Evolutionary conservation across 352 stramenopile genomes (phyloP).

Genomic region (Phytophthora fragariaefolia): DNA sequence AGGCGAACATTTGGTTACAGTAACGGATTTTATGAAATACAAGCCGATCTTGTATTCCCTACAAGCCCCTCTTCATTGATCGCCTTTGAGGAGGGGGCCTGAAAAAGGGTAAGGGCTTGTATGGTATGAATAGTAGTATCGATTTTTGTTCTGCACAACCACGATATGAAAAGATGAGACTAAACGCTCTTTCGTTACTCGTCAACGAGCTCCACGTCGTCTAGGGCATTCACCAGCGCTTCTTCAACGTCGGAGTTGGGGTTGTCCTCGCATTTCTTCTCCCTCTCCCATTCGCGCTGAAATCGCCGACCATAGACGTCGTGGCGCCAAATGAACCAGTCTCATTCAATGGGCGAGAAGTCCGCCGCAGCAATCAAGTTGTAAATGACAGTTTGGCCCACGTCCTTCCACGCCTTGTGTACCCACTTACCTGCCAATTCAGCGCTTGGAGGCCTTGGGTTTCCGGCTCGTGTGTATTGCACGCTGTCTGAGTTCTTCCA

Average conservation of each 20-base stretch:
- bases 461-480: too few relatives aligned
- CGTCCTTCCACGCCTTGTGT: too few relatives aligned
- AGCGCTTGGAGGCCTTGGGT: too few relatives aligned
- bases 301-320: neutral
- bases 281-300: neutral
- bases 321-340: neutral
- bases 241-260: neutral
- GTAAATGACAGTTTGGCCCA: too few relatives aligned
- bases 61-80: neutral
- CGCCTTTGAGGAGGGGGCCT: neutral
- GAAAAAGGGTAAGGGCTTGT: neutral
- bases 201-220: neutral
- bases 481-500: too few relatives aligned
- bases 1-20: too few relatives aligned
- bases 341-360: neutral
- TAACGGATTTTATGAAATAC: neutral
- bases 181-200: neutral
- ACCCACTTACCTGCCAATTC: too few relatives aligned
- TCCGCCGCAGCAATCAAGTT: too few relatives aligned
- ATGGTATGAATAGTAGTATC: neutral
- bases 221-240: neutral
- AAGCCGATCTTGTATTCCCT: neutral
- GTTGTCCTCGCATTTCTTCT: neutral
- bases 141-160: neutral
- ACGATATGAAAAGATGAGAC: neutral